phyloP scores from a whole-genome alignment of 441 rosid species.

The Mallotus japonicus region DNA sequence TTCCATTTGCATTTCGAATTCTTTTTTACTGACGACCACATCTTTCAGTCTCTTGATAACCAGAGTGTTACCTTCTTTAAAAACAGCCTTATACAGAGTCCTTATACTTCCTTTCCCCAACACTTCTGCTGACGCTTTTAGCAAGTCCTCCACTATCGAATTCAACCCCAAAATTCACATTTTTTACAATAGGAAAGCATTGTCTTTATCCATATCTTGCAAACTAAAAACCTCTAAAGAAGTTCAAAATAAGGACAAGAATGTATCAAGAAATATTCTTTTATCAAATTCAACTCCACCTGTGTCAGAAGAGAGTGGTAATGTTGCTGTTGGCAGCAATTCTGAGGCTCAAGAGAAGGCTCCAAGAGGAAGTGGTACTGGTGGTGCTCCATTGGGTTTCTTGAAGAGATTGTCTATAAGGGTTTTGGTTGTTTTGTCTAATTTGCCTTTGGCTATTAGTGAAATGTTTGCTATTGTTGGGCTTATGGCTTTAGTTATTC shows the following conservation, averaged over 20 bases:
- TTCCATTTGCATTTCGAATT: too few relatives aligned
- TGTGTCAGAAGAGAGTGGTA: slow-evolving; percentile 35
- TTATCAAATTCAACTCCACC: slow-evolving; percentile 67
- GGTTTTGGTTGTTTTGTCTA: slow-evolving; percentile 66
- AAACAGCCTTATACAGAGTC: too few relatives aligned
- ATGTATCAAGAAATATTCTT: slow-evolving; percentile 52
- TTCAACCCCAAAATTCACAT: slow-evolving; percentile 30
- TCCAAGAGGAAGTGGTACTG: slow-evolving; percentile 19
- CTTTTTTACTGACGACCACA: too few relatives aligned
- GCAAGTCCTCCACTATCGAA: slow-evolving; percentile 29
- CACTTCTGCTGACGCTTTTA: too few relatives aligned
- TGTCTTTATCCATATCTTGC: slow-evolving; percentile 47
- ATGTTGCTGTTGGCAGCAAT: neutral
- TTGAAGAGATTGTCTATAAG: slow-evolving; percentile 56
- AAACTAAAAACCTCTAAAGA: slow-evolving; percentile 60
- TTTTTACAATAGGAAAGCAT: slow-evolving; percentile 26
- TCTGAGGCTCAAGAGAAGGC: slow-evolving; percentile 27
- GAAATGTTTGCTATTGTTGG: slow-evolving; percentile 78
- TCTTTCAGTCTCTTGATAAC: too few relatives aligned
- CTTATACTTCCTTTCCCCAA: too few relatives aligned
- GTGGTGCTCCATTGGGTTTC: slow-evolving; percentile 31
- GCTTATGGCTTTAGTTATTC: slow-evolving; percentile 86
- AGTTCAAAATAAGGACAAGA: slow-evolving; percentile 32
- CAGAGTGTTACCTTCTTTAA: too few relatives aligned
- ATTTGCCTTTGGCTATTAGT: slow-evolving; percentile 79